These are phyloP conservation scores for Colletotrichum navitas DNA, from an alignment of 2,329 filamentous ascomycete species.

Conservation along the genomic window DNA sequence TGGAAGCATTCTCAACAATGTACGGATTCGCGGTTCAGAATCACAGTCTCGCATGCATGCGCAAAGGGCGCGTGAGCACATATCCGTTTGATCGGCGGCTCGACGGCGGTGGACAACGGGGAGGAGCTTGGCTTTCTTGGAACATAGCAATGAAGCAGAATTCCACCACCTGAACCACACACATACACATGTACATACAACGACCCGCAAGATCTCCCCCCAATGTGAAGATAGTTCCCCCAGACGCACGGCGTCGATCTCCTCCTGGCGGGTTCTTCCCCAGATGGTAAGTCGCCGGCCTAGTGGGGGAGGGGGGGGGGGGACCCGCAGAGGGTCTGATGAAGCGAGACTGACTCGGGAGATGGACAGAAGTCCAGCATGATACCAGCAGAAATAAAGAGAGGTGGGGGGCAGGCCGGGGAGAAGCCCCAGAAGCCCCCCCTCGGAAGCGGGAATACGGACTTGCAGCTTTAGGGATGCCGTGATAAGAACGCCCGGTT, in stretches of 20 bases:
- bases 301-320: not conserved
- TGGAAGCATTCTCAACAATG: not conserved
- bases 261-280: conserved; percentile 8
- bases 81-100: not conserved
- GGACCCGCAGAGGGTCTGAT: not conserved
- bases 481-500: conserved; percentile 5
- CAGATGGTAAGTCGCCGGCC: conserved; percentile 14
- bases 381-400: not conserved
- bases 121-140: not conserved
- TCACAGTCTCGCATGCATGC: not conserved
- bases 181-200: not conserved
- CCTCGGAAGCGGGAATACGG: not conserved
- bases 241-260: conserved; percentile 22
- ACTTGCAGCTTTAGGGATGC: not conserved
- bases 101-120: not conserved
- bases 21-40: not conserved
- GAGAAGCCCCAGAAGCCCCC: not conserved
- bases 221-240: conserved; percentile 1
- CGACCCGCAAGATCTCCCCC: not conserved
- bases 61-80: not conserved
- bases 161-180: conserved; percentile 6
- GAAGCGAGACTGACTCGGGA: conserved; percentile 34
- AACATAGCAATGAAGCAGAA: not conserved
- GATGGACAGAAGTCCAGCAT: conserved; percentile 24
- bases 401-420: no score